phyloP scores from a whole-genome alignment of 2,329 filamentous ascomycete genomes.

The Penicillium sp. region DNA sequence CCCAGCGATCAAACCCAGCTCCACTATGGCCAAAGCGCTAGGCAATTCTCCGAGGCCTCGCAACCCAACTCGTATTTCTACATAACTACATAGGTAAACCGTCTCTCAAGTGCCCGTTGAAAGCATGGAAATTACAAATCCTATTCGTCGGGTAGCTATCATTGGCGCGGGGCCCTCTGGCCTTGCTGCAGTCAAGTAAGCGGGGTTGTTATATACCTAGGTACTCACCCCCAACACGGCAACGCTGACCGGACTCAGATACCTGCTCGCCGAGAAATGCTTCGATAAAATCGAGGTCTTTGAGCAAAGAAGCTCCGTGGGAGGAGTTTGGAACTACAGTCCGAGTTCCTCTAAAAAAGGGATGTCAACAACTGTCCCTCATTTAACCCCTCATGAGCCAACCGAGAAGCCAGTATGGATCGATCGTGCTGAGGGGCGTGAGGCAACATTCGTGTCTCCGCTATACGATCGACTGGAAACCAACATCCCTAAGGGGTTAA shows the following conservation, averaged over 20 bases:
- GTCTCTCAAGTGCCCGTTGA: neutral
- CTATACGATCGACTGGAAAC: constrained; percentile 81
- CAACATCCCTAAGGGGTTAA: constrained; percentile 78
- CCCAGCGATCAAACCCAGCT: neutral
- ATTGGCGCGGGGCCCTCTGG: constrained; percentile 82
- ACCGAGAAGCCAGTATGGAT: constrained; percentile 61
- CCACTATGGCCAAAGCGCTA: constrained; percentile 21
- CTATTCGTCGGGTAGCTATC: constrained; percentile 59
- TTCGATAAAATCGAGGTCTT: constrained; percentile 73
- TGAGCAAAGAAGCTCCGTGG: constrained; percentile 73
- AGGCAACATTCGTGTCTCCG: constrained; percentile 71
- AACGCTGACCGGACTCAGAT: constrained; percentile 46
- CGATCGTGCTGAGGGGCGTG: constrained; percentile 21
- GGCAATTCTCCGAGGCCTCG: neutral
- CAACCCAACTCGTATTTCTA: neutral
- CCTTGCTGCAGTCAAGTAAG: constrained; percentile 68
- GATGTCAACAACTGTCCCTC: constrained; percentile 56
- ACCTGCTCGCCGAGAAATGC: constrained; percentile 66
- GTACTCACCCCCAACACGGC: neutral
- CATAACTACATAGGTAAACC: neutral
- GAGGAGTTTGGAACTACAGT: constrained; percentile 84
- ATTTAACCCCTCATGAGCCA: constrained; percentile 60
- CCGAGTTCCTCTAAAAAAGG: constrained; percentile 47
- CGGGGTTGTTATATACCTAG: neutral
- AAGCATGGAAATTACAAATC: constrained; percentile 22